Evolutionary conservation across 1,284 basidiomycete genomes (phyloP).

Genomic region (Meira nashicola): DNA sequence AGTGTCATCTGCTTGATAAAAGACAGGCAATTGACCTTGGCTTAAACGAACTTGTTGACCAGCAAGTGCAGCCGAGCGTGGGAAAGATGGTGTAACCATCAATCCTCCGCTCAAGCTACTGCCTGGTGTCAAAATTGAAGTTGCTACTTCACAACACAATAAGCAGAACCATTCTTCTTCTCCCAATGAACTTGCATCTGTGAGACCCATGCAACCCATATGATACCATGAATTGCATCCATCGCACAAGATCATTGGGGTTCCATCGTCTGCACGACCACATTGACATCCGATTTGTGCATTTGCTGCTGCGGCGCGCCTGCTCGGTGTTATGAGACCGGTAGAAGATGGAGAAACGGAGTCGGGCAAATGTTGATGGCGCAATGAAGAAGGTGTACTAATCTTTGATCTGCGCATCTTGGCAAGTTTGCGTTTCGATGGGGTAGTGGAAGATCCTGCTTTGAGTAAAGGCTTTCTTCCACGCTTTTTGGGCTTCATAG

Average conservation of each 20-base stretch:
- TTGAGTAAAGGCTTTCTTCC: constrained; percentile 9
- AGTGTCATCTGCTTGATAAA: constrained; percentile 1
- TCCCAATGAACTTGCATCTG: constrained; percentile 38
- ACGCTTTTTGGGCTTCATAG: no score
- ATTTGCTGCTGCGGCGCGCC: not conserved
- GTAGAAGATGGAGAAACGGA: not conserved
- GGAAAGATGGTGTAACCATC: constrained; percentile 7
- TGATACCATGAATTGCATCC: constrained; percentile 50
- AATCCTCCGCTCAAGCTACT: not conserved
- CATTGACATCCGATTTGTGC: constrained; percentile 36
- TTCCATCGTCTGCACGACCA: constrained; percentile 29
- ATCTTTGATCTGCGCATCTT: constrained; percentile 12
- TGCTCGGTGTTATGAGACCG: no score
- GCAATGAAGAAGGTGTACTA: no score
- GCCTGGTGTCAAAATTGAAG: not conserved
- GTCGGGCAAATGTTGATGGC: not conserved
- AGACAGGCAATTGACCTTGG: constrained; percentile 7
- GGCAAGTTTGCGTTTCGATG: not conserved
- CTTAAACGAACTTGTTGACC: constrained; percentile 2
- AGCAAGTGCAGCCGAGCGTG: constrained; percentile 7
- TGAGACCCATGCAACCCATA: constrained; percentile 47
- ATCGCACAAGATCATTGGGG: constrained; percentile 52
- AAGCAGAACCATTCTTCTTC: constrained; percentile 49
- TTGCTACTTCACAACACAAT: constrained; percentile 6
- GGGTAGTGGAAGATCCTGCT: constrained; percentile 20